Evolutionary conservation across 495 filamentous ascomycete species (phyloP).

Genomic region (Xylaria telfairii): DNA sequence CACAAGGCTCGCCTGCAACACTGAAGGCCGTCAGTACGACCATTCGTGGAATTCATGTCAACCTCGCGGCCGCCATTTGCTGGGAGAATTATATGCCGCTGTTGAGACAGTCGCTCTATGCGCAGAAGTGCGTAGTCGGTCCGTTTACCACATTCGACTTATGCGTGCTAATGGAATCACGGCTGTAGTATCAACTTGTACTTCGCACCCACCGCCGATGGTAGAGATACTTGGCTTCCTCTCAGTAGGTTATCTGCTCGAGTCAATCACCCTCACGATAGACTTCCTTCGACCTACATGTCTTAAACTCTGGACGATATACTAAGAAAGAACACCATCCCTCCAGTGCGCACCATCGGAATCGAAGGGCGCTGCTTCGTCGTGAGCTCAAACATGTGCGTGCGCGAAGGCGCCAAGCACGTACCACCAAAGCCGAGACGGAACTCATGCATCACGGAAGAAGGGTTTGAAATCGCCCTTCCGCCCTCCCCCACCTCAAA

Average conservation of each 20-base stretch:
- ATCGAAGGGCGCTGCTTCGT: constrained; percentile 85
- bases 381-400: constrained; percentile 85
- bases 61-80: constrained; percentile 86
- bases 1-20: constrained; percentile 80
- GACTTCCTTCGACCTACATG: background rate
- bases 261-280: background rate
- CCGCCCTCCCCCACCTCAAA: constrained; percentile 22
- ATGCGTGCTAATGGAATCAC: background rate
- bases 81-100: constrained; percentile 99
- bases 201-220: constrained; percentile 90
- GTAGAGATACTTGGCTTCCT: constrained; percentile 80
- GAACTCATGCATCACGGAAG: constrained; percentile 43
- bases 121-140: constrained; percentile 64
- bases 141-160: background rate
- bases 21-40: constrained; percentile 80
- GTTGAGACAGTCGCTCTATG: constrained; percentile 73
- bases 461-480: constrained; percentile 49
- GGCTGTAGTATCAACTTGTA: constrained; percentile 74
- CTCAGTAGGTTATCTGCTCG: constrained; percentile 43
- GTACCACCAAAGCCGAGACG: constrained; percentile 23
- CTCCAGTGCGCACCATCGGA: constrained; percentile 71
- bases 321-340: background rate
- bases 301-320: constrained; percentile 32
- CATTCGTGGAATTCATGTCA: constrained; percentile 79
- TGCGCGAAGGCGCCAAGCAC: constrained; percentile 41